Conservation (phyloP, 169 alveolate genomes). For the Plasmodium berghei region DNA sequence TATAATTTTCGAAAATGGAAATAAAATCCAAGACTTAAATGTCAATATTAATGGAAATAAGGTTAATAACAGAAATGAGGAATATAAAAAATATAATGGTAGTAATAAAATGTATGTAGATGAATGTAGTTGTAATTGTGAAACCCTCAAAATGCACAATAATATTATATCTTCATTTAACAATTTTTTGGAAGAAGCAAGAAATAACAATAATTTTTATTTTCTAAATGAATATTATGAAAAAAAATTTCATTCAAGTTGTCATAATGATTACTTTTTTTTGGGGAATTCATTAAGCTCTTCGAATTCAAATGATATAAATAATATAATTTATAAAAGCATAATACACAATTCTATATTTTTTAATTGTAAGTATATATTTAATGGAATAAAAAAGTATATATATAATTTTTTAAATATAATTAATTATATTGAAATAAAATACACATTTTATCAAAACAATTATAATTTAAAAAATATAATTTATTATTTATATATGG, state of each 20-base stretch:
- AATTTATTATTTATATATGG: slow-evolving; percentile 55
- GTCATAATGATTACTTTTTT: slow-evolving; percentile 23
- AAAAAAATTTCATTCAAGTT: neutral
- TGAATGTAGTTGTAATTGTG: neutral
- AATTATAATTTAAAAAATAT: slow-evolving; percentile 65
- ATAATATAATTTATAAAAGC: slow-evolving; percentile 11
- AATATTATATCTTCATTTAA: slow-evolving; percentile 10
- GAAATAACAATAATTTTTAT: slow-evolving; percentile 53
- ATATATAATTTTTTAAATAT: slow-evolving; percentile 44
- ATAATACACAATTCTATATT: slow-evolving; percentile 30
- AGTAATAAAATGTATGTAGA: neutral
- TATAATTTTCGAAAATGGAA: no score
- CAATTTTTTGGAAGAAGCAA: slow-evolving; percentile 6
- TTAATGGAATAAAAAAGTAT: slow-evolving; percentile 59
- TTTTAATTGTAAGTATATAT: slow-evolving; percentile 45
- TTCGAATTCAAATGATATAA: slow-evolving; percentile 9
- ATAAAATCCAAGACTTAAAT: no score
- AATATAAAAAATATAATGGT: neutral
- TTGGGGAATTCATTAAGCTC: slow-evolving; percentile 18
- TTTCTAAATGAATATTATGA: slow-evolving; percentile 22
- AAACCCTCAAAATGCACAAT: neutral
- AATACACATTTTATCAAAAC: slow-evolving; percentile 50
- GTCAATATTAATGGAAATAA: neutral
- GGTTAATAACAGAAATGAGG: neutral
- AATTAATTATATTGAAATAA: slow-evolving; percentile 58